Base-by-base conservation (phyloP, 2,329 filamentous ascomycete species). In the Metarhizium robertsii region DNA sequence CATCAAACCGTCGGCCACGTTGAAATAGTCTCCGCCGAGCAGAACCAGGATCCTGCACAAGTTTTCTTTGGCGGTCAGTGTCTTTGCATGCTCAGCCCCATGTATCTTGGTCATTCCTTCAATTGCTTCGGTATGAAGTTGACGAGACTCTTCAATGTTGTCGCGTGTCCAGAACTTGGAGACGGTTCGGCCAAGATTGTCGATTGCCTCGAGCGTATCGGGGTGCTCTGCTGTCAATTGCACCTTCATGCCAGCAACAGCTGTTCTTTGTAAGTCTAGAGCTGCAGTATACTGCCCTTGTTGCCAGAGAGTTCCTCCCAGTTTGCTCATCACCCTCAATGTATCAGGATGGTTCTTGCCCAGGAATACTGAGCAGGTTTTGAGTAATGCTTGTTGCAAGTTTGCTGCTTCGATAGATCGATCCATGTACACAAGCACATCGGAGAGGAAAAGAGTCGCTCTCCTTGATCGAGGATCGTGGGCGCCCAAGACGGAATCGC, bases 221-320 rank as follows among this genome's bases (percentile, higher is more conserved):
- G 38, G 8, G 18, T 56, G 42, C 4, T 53, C 25, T n/a, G 8
- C 16, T 6, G n/a, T 13, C 16, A 14, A 16, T 6, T 34, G 13
- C 46, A 13, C 14, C 18, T 7, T 13, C 30, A 51, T 14, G n/a
- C 32, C 32, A 5, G 6, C 34, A 20, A 54, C 25, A 18, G 36
- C 36, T 14, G 29, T 40, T 54, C 52, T 47, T 40, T 57, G 55
- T 8, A 50, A 40, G 0, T 32, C 8, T 3, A 20, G 18, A 6
- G 55, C 55, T 6, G n/a, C 18, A 14, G 36, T 36, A 29, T 53
- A 57, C 52, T 40, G 34, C 10, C 51, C 51, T 45, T 54, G 55
- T 25, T 51, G 55, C 55, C 55, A 57, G 8, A 34, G 55, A 6
- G 47, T 57, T 6, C n/a, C 5, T 11, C 55, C 55, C 29, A 57